Evolutionary conservation across 2,329 filamentous ascomycete genomes (phyloP), one percentile per base, ranked within the genome.

Genomic region (Diplodia corticola): DNA sequence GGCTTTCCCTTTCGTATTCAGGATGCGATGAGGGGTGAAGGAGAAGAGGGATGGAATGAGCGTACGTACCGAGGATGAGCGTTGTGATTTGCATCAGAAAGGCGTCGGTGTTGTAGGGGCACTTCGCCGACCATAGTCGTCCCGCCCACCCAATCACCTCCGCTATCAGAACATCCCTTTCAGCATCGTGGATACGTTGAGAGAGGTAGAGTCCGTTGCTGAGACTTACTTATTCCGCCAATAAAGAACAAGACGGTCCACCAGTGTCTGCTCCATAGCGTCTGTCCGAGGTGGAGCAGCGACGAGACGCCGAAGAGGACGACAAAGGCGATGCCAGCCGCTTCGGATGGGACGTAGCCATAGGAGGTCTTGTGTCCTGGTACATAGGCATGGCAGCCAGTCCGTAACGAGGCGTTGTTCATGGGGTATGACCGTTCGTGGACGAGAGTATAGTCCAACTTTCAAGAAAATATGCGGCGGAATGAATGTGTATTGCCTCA

Each of bases 71-170:
- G 64, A 80, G 76, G 65, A 80, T 78, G 57, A 80, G 78, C 12
- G 78, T 80, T 1, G 80, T 81, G 49, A 84, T 84, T 69, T 85
- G 82, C 72, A 84, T 81, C 5, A 84, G 71, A 66, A 84, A 85
- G 13, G 82, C 81, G 15, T 78, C 78, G 13, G 72, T 66, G 70
- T 82, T 83, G 70, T 84, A 84, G 1, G 81, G 81, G 64, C 83
- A 85, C 57, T 80, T 70, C 17, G 80, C 72, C 10, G 82, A 82
- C 80, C 81, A 84, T 3, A 81, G 78, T 35, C 83, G 77, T 13
- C 77, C 82, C 2, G 76, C 78, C 83, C 82, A 85, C 37, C 83
- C 83, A 50, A 84, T 73, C 10, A 82, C 67, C 69, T 84, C 82
- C 66, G 72, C 76, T 78, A 20, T 20, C 30, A 13, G 10, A 26